Conservation (phyloP, 495 filamentous ascomycete species). For the Stereocaulon alpinum region DNA sequence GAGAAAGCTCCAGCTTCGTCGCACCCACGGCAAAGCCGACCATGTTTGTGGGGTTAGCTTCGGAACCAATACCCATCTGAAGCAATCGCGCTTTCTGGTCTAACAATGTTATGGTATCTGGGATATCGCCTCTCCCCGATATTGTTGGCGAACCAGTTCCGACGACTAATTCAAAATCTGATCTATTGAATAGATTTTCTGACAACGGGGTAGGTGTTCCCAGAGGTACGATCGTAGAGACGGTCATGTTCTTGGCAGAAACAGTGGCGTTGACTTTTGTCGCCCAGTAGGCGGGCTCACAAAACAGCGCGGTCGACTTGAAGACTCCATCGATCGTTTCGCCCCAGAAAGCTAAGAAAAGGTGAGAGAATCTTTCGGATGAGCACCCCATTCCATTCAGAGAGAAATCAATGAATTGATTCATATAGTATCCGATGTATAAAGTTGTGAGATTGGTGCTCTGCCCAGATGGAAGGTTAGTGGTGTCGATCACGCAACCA, state of each 20-base stretch:
- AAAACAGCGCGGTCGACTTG: constrained; percentile 25
- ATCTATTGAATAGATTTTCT: constrained; percentile 28
- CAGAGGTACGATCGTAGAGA: constrained; percentile 9
- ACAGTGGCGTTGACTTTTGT: constrained; percentile 29
- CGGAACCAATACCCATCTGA: neutral
- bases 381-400: constrained; percentile 17
- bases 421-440: too few relatives aligned
- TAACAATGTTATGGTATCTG: neutral
- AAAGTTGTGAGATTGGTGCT: too few relatives aligned
- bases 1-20: constrained; percentile 13
- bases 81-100: neutral
- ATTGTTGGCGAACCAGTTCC: constrained; percentile 14
- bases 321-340: constrained; percentile 1
- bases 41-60: constrained; percentile 17
- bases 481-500: constrained; percentile 20
- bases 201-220: constrained; percentile 20
- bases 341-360: constrained; percentile 26
- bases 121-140: too few relatives aligned
- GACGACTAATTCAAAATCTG: constrained; percentile 27
- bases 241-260: constrained; percentile 1
- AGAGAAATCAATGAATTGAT: too few relatives aligned
- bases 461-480: too few relatives aligned
- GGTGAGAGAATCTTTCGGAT: constrained; percentile 10
- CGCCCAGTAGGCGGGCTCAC: constrained; percentile 30
- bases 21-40: constrained; percentile 26